phyloP scores from a whole-genome alignment of 192 early-diverging fungal genomes.

The Piromyces finnis region DNA sequence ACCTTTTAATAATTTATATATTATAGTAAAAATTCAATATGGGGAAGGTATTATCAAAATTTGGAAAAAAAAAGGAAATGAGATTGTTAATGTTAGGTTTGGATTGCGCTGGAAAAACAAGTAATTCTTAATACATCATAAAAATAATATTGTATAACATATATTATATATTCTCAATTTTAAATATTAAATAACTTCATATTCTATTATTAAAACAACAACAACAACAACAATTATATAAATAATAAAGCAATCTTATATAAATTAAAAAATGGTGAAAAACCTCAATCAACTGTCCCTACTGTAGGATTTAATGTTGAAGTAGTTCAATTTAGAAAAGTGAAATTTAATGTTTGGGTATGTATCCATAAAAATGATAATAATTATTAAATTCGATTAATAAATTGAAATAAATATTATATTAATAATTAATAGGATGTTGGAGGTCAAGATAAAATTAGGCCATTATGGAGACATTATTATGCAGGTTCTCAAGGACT shows the following conservation, averaged over 20 bases:
- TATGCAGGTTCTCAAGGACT: background rate
- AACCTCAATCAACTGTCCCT: background rate
- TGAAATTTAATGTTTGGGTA: slow-evolving; percentile 64
- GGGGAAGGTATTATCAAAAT: background rate
- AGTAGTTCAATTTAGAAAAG: slow-evolving; percentile 71
- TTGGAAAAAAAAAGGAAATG: background rate
- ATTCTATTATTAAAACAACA: too few relatives aligned
- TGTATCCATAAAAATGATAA: background rate
- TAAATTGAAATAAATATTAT: too few relatives aligned
- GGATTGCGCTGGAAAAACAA: background rate
- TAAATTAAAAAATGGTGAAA: background rate
- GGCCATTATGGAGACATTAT: slow-evolving; percentile 10
- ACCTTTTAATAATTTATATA: too few relatives aligned
- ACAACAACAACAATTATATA: too few relatives aligned
- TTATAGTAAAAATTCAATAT: background rate
- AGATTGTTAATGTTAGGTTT: background rate
- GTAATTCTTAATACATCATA: too few relatives aligned
- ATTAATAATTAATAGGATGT: slow-evolving; percentile 33
- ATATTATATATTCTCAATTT: too few relatives aligned
- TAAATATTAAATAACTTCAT: too few relatives aligned
- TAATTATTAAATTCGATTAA: too few relatives aligned
- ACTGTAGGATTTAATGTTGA: slow-evolving; percentile 62
- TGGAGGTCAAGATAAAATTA: slow-evolving; percentile 82
- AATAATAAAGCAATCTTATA: background rate
- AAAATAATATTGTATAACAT: too few relatives aligned